Conservation (phyloP, 805 yeast genomes). For the Cyberlindnera euphorbiae region DNA sequence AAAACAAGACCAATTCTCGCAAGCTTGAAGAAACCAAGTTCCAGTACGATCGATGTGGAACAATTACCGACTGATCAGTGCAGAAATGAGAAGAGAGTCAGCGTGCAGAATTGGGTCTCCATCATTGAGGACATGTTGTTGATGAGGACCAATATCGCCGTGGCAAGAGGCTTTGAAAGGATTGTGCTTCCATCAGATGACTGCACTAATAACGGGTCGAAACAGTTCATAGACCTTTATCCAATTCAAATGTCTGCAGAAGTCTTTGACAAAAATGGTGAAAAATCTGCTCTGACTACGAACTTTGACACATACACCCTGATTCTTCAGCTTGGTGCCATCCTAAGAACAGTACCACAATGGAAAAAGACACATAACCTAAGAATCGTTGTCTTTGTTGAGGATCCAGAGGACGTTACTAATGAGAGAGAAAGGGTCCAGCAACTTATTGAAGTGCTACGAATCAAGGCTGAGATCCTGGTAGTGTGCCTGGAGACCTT, state of each 20-base stretch:
- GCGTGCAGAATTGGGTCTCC: slow-evolving; percentile 84
- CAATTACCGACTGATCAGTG: slow-evolving; percentile 75
- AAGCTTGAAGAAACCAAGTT: slow-evolving; percentile 4
- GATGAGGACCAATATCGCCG: slow-evolving; percentile 88
- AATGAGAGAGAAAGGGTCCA: slow-evolving; percentile 64
- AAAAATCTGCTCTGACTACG: slow-evolving; percentile 66
- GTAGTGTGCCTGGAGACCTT: slow-evolving; percentile 61
- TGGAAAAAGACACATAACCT: slow-evolving; percentile 78
- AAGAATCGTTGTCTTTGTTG: slow-evolving; percentile 89
- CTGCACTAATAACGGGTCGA: slow-evolving; percentile 30
- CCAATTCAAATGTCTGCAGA: slow-evolving; percentile 96
- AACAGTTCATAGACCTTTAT: slow-evolving; percentile 75
- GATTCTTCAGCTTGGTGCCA: slow-evolving; percentile 90
- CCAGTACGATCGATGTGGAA: slow-evolving; percentile 31
- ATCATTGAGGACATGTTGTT: slow-evolving; percentile 84
- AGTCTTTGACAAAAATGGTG: slow-evolving; percentile 59
- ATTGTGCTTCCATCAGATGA: slow-evolving; percentile 56
- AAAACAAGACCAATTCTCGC: slow-evolving; percentile 1
- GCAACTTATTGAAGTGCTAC: slow-evolving; percentile 62
- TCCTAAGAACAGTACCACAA: slow-evolving; percentile 84
- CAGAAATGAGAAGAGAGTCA: slow-evolving; percentile 62
- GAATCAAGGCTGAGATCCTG: slow-evolving; percentile 80
- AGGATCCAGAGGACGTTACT: slow-evolving; percentile 58
- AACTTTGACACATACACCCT: slow-evolving; percentile 95
- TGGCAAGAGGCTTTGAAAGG: slow-evolving; percentile 80